Evolutionary conservation across 139 green algal genomes (phyloP).

Genomic region (Closterium sp.): DNA sequence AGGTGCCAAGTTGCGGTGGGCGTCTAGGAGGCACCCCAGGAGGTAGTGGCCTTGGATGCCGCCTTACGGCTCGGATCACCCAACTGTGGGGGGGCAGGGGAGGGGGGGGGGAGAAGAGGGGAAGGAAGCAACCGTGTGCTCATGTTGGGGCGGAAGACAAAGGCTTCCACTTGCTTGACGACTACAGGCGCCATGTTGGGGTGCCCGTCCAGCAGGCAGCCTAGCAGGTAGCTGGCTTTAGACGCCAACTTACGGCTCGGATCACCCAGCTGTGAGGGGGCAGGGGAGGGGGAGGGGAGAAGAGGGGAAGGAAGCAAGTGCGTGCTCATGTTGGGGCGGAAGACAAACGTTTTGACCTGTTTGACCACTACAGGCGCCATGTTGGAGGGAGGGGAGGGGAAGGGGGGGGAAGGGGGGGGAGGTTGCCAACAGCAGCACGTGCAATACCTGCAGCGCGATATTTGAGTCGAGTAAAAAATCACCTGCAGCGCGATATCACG

Average conservation of each 20-base stretch:
- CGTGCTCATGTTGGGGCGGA: slow-evolving; percentile 52
- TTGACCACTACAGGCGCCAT: slow-evolving; percentile 84
- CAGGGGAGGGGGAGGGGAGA: too few relatives aligned
- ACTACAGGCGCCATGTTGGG: slow-evolving; percentile 85
- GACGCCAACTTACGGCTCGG: slow-evolving; percentile 80
- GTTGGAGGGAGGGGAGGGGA: too few relatives aligned
- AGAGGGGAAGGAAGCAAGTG: not conserved
- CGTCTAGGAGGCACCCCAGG: slow-evolving; percentile 71
- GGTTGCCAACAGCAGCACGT: too few relatives aligned
- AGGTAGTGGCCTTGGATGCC: slow-evolving; percentile 82
- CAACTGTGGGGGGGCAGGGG: slow-evolving; percentile 49
- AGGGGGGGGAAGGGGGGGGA: too few relatives aligned
- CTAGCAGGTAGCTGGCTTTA: slow-evolving; percentile 81
- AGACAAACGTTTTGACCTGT: slow-evolving; percentile 86
- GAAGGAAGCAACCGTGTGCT: not conserved
- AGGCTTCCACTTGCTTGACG: slow-evolving; percentile 80
- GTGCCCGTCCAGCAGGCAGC: slow-evolving; percentile 75
- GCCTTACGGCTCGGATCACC: slow-evolving; percentile 84
- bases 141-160: slow-evolving; percentile 68
- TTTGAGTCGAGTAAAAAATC: too few relatives aligned
- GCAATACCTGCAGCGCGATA: too few relatives aligned
- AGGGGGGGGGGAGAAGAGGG: too few relatives aligned
- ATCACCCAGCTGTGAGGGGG: slow-evolving; percentile 69
- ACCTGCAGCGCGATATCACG: too few relatives aligned
- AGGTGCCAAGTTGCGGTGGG: slow-evolving; percentile 83